Conservation (phyloP, 306 rosid genomes). For the Vachellia collinsii region DNA sequence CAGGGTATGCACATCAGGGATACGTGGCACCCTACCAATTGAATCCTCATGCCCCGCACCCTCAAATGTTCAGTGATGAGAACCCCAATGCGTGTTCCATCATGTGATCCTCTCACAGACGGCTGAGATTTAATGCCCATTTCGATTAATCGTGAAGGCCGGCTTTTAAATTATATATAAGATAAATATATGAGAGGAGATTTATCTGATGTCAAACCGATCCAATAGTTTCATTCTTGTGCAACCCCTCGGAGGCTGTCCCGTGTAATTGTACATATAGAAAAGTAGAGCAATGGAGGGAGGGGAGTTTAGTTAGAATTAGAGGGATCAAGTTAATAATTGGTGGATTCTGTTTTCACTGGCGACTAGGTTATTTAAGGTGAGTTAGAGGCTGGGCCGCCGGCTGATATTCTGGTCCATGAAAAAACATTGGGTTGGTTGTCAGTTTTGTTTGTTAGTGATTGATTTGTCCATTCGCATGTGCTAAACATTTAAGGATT, state of each 20-base stretch:
- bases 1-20: slow-evolving; percentile 39
- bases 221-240: background rate
- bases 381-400: slow-evolving; percentile 3
- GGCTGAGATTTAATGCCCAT: background rate
- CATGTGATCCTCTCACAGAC: slow-evolving; percentile 53
- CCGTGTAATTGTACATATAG: slow-evolving; percentile 38
- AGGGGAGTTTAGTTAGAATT: background rate
- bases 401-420: slow-evolving; percentile 32
- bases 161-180: too few species aligned
- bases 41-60: slow-evolving; percentile 43
- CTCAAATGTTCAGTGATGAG: slow-evolving; percentile 77
- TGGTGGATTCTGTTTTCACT: background rate
- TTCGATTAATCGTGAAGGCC: too few species aligned
- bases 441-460: slow-evolving; percentile 20
- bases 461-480: background rate
- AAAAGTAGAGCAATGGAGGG: slow-evolving; percentile 2
- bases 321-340: background rate
- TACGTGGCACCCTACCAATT: slow-evolving; percentile 37
- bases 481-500: background rate
- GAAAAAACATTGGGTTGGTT: slow-evolving; percentile 8
- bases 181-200: too few species aligned
- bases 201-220: too few species aligned
- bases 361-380: slow-evolving; percentile 12
- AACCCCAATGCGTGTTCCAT: slow-evolving; percentile 88
- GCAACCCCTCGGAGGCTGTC: background rate